Base-by-base conservation (phyloP, 2,329 filamentous ascomycete species). In the Reticulascus tulasneorum region DNA sequence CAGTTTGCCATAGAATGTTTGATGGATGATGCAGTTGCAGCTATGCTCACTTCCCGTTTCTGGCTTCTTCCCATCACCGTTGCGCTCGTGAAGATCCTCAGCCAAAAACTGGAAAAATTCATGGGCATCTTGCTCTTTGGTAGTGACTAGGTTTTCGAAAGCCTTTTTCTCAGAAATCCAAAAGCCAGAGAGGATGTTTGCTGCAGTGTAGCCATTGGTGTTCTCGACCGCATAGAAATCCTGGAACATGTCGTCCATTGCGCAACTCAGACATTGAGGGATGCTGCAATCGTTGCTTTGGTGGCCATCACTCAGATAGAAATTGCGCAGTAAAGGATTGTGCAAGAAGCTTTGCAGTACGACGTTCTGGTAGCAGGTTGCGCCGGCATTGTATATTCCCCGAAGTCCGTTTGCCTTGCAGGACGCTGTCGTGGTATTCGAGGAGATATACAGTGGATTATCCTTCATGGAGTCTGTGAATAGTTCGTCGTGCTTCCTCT, bases 321-420 rank as follows among this genome's bases (percentile, higher is more conserved):
- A 97, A 50, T 91, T 90, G 41, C 87, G 82, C 20, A 98, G 75
- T 28, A 96, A 75, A 1, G 91, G 91, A 55, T 97, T 96, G 65
- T 96, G 91, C 36, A 97, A 77, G 50, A 98, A 81, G 38, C 85
- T 89, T 60, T 97, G 93, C 12, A 98, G 72, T 30, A 97, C 89
- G 20, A 96, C 91, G 51, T 93, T 94, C 74, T 97, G 91, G 63
- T 96, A 98, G 67, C 91, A 98, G 9, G 93, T 97, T 40, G 94
- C 89, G n/a, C 91, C 93, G 58, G 95, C 91, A 55, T 97, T 98
- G 63, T 94, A 96, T 42, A 98, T 84, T 21, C 91, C 91, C 23
- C 93, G 81, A 24, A 96, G 77, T 9, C 93, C 91, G 48, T 84
- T 89, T 13, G 88, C 89, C 38, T 86, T 81, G 56, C 91, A 96